Base-by-base conservation (phyloP, 2,329 filamentous ascomycete species). In the Diaporthe citrichinensis region DNA sequence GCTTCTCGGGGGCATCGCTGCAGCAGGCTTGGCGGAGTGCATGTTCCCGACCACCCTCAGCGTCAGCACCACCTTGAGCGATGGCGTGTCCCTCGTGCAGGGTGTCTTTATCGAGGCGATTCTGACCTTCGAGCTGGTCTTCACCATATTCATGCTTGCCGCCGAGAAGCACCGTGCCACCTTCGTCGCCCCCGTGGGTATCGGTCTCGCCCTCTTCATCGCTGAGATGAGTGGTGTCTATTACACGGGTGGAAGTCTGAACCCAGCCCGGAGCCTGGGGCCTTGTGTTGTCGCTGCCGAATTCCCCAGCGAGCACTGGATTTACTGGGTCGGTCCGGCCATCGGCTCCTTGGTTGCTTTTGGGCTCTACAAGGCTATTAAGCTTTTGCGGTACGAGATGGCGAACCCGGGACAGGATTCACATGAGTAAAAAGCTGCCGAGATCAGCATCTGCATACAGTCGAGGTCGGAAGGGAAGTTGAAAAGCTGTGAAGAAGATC, bases 111-210 rank as follows among this genome's bases (percentile, higher is more conserved):
- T 94, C 65, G 92, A 94, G 82, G 89, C 92, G 84, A 92, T 93
- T 79, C 85, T 93, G 46, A 94, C 92, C 0, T 85, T 90, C 0
- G 87, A 93, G 80, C 85, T 94, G 15, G 88, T 93, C 12, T 86
- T 94, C 72, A 89, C 91, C 2, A 90, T 94, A 34, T 90, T 92
- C 81, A 93, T 94, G 89, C 87, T 94, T 58, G 93, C 92, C 0
- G 90, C 91, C 4, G 92, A 94, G 81, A 95, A 95, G 84, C 93
- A 95, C 82, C 91, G 92, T 58, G 90, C 91, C 3, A 95, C 93
- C 0, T 94, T 89, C 80, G 84, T 95, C 2, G 93, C 93, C 0
- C 93, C 94, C 0, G 84, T 95, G 4, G 93, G 92, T 14, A 94
- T 95, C 78, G 94, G 94, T 0, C 83, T 94, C 2, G 87, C 93